These are phyloP conservation scores for Coemansia sp. DNA, from an alignment of 192 early-diverging fungal genomes.

Conservation along the genomic window DNA sequence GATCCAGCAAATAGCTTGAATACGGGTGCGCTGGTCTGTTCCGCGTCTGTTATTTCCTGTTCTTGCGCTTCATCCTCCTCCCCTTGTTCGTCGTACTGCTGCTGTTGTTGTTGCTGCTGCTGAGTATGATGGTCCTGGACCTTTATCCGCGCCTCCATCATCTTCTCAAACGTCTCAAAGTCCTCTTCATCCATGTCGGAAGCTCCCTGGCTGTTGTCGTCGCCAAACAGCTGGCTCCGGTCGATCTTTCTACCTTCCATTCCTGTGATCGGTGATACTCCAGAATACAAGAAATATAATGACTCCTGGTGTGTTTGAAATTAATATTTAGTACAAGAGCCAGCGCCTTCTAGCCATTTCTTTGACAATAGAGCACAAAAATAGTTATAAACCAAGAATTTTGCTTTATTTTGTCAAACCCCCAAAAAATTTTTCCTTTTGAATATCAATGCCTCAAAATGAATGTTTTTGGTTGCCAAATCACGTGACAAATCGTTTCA, in stretches of 20 bases:
- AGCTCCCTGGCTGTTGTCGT: constrained; percentile 6
- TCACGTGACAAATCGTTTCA: neutral
- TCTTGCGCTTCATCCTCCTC: neutral
- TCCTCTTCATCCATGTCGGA: constrained; percentile 27
- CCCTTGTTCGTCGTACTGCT: neutral
- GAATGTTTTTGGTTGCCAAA: neutral
- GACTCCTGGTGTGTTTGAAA: neutral
- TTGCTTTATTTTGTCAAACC: neutral
- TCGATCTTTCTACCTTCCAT: constrained; percentile 37
- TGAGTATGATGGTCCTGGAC: neutral
- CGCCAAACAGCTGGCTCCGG: constrained; percentile 39
- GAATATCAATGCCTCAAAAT: neutral
- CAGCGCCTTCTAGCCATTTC: too few relatives aligned
- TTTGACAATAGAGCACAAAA: too few relatives aligned
- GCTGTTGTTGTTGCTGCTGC: neutral
- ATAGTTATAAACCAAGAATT: too few relatives aligned
- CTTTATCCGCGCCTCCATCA: constrained; percentile 39
- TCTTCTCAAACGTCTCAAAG: constrained; percentile 39
- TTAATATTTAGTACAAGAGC: neutral
- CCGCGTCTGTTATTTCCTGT: neutral
- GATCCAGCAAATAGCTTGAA: constrained; percentile 47
- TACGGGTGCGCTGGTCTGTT: constrained; percentile 11
- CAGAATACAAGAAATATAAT: neutral
- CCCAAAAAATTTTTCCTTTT: neutral
- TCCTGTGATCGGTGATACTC: neutral